Conservation (phyloP, 768 basidiomycete genomes). For the Trametes punicea region DNA sequence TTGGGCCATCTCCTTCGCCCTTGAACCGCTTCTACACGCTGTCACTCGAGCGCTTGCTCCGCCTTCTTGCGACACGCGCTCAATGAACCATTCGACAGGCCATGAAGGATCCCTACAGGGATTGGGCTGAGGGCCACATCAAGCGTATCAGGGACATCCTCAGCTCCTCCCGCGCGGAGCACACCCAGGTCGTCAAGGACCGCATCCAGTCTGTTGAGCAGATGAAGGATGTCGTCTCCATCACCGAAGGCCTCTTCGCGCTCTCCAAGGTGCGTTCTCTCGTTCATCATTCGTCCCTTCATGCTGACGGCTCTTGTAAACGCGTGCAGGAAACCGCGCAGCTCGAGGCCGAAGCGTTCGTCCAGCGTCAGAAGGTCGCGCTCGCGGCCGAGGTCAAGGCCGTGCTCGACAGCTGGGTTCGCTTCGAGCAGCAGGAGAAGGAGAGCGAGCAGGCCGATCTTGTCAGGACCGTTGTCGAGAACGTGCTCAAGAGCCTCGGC, state of each 20-base stretch:
- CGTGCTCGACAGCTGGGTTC: slow-evolving; percentile 97
- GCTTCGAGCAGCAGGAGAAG: slow-evolving; percentile 94
- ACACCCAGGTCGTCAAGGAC: slow-evolving; percentile 90
- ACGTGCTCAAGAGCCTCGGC: slow-evolving; percentile 76
- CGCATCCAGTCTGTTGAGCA: slow-evolving; percentile 89
- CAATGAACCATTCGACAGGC: slow-evolving; percentile 39
- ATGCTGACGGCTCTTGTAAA: background rate
- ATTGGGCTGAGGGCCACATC: slow-evolving; percentile 91
- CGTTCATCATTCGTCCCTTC: background rate
- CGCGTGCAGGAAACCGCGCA: slow-evolving; percentile 77
- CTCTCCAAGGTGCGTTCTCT: slow-evolving; percentile 72
- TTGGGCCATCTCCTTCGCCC: too few species aligned
- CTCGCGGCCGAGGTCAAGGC: slow-evolving; percentile 87
- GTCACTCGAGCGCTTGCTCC: background rate
- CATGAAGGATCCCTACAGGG: slow-evolving; percentile 81
- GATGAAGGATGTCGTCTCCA: slow-evolving; percentile 92
- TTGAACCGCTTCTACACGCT: too few species aligned
- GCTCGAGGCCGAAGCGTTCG: slow-evolving; percentile 86
- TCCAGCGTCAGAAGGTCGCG: slow-evolving; percentile 83
- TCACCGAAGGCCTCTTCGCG: slow-evolving; percentile 88
- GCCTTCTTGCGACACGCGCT: background rate
- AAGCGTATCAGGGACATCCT: slow-evolving; percentile 79
- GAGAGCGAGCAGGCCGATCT: slow-evolving; percentile 95
- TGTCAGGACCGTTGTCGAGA: slow-evolving; percentile 82
- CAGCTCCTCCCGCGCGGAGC: slow-evolving; percentile 76